Evolutionary conservation across 75 land plant species (phyloP).

Genomic region (Picea sitchensis): DNA sequence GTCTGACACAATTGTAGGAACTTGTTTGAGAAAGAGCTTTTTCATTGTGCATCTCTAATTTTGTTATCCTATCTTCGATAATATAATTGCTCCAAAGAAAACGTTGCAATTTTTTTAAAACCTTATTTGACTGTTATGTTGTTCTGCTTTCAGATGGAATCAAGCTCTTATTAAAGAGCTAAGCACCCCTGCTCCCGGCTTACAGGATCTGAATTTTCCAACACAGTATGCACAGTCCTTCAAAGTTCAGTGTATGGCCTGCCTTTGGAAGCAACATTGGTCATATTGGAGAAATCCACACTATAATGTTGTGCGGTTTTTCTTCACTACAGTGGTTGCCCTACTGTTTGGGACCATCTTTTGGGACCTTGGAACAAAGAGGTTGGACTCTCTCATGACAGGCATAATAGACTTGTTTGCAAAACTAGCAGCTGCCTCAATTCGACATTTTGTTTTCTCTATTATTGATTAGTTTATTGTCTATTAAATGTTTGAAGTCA

Average conservation of each 20-base stretch:
- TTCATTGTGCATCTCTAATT: neutral
- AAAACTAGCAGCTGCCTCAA: neutral
- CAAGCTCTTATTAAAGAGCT: constrained; percentile 61
- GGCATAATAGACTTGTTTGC: neutral
- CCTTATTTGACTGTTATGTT: constrained; percentile 1
- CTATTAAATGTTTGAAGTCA: constrained; percentile 11
- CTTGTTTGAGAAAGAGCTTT: neutral
- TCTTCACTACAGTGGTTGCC: constrained; percentile 65
- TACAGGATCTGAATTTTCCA: constrained; percentile 69
- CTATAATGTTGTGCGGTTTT: constrained; percentile 67
- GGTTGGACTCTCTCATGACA: constrained; percentile 22
- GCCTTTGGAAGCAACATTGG: constrained; percentile 78
- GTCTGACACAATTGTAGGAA: constrained; percentile 6
- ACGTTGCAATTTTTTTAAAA: too few relatives aligned
- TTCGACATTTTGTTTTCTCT: neutral
- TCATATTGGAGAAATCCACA: constrained; percentile 90
- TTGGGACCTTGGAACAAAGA: constrained; percentile 74
- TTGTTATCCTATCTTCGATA: neutral
- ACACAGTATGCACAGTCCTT: constrained; percentile 62
- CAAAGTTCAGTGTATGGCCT: constrained; percentile 60
- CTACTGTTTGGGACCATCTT: constrained; percentile 79
- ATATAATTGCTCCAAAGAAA: neutral
- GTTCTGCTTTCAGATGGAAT: constrained; percentile 59
- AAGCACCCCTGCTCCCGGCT: constrained; percentile 56
- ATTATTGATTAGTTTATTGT: neutral